A percentile compares a stretch with the other conserved stretches of the same genome.
These are phyloP conservation scores for Mucuna pruriens DNA, from an alignment of 306 rosid genomes.

Conservation along the genomic window DNA sequence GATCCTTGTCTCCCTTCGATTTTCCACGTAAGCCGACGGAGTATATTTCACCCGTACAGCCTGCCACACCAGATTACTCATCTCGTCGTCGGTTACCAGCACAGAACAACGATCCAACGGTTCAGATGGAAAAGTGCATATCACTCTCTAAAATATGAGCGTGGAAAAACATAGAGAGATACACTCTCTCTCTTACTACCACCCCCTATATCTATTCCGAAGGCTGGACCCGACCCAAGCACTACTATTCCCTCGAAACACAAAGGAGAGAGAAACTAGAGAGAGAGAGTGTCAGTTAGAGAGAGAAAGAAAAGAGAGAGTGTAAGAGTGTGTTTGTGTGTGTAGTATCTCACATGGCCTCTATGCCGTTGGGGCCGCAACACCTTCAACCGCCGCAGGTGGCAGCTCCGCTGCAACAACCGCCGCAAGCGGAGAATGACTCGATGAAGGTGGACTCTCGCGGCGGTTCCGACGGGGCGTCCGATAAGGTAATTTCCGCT, in stretches of 20 bases:
- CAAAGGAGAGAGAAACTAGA: constrained; percentile 27
- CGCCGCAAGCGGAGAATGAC: constrained; percentile 50
- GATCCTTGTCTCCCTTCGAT: constrained; percentile 46
- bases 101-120: neutral
- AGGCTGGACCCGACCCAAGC: constrained; percentile 35
- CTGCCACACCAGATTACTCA: constrained; percentile 37
- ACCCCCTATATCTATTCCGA: constrained; percentile 38
- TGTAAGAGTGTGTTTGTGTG: constrained; percentile 2
- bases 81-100: neutral
- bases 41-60: constrained; percentile 5
- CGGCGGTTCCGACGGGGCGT: constrained; percentile 60
- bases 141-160: constrained; percentile 10
- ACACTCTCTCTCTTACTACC: neutral
- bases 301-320: constrained; percentile 22
- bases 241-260: constrained; percentile 32
- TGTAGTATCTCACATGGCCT: constrained; percentile 62
- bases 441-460: constrained; percentile 48
- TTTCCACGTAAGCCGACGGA: constrained; percentile 31
- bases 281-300: constrained; percentile 2
- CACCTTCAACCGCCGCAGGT: constrained; percentile 57
- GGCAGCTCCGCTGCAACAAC: constrained; percentile 46
- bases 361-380: constrained; percentile 76
- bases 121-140: constrained; percentile 5
- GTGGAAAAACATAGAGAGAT: neutral
- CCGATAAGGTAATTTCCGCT: constrained; percentile 66